Evolutionary conservation across 495 filamentous ascomycete species (phyloP).

Genomic region (Penicillium cosmopolitanum): DNA sequence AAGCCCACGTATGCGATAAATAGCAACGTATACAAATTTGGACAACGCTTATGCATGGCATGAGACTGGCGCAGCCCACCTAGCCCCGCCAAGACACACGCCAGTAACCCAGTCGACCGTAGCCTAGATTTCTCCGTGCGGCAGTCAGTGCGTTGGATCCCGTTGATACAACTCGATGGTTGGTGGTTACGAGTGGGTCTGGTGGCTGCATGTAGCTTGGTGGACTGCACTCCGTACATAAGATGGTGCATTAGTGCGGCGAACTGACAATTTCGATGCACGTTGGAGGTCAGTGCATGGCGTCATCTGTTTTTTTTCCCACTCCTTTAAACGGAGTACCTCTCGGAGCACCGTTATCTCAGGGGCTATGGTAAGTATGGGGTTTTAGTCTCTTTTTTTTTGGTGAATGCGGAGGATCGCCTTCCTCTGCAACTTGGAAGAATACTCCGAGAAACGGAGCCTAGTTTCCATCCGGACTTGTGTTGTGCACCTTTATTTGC

Average conservation of each 20-base stretch:
- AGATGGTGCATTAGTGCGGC: slow-evolving; percentile 32
- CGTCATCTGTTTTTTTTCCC: slow-evolving; percentile 15
- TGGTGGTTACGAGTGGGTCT: slow-evolving; percentile 23
- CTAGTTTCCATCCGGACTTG: not conserved
- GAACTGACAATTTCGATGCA: slow-evolving; percentile 32
- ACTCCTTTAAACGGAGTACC: not conserved
- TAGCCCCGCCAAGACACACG: slow-evolving; percentile 1
- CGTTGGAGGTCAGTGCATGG: slow-evolving; percentile 29
- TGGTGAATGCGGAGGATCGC: not conserved
- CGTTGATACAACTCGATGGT: slow-evolving; percentile 24
- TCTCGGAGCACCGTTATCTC: slow-evolving; percentile 7
- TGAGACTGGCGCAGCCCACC: slow-evolving; percentile 11
- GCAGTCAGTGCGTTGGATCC: slow-evolving; percentile 31
- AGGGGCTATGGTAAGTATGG: slow-evolving; percentile 18
- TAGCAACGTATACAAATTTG: slow-evolving; percentile 15
- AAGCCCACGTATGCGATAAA: not conserved
- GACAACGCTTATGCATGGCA: slow-evolving; percentile 22
- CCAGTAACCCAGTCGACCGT: slow-evolving; percentile 10
- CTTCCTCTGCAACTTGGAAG: slow-evolving; percentile 3
- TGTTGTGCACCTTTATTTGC: slow-evolving; percentile 3
- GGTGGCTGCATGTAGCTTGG: slow-evolving; percentile 17
- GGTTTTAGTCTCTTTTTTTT: slow-evolving; percentile 2
- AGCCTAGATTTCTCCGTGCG: slow-evolving; percentile 30
- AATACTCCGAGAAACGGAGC: not conserved
- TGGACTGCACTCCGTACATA: slow-evolving; percentile 26